These are phyloP conservation scores for Arthrinium phaeospermum DNA, from an alignment of 2,329 filamentous ascomycete species.

Conservation along the genomic window DNA sequence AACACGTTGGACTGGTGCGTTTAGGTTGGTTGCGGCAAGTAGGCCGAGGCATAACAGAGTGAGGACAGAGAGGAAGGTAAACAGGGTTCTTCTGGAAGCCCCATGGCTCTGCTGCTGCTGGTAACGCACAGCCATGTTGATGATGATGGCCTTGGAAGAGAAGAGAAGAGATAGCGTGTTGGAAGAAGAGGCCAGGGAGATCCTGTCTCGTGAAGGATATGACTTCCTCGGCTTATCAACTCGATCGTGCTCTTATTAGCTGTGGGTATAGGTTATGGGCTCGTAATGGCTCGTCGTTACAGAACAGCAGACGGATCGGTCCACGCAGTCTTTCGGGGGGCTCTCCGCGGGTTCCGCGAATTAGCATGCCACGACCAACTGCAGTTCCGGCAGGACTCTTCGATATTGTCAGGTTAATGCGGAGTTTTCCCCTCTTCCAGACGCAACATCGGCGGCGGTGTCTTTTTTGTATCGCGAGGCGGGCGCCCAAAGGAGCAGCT, in stretches of 20 bases:
- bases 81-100: conserved; percentile 33
- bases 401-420: conserved; percentile 20
- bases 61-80: conserved; percentile 37
- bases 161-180: neutral
- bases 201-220: neutral
- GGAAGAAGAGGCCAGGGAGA: neutral
- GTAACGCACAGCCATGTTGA: conserved; percentile 5
- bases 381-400: conserved; percentile 5
- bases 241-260: neutral
- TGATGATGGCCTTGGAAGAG: neutral
- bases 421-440: conserved; percentile 21
- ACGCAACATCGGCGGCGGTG: conserved; percentile 30
- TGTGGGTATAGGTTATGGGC: neutral
- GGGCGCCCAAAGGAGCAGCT: conserved; percentile 14
- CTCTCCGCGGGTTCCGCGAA: neutral
- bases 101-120: conserved; percentile 21
- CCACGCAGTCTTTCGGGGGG: neutral
- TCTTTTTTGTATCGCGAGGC: conserved; percentile 16
- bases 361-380: conserved; percentile 5
- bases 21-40: conserved; percentile 34
- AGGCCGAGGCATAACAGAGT: conserved; percentile 43
- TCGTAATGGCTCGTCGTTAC: neutral
- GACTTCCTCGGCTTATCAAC: neutral
- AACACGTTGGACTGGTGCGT: conserved; percentile 20
- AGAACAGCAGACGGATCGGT: conserved; percentile 7